Evolutionary conservation across 2,329 filamentous ascomycete genomes (phyloP).

Genomic region (Fusarium sp.): DNA sequence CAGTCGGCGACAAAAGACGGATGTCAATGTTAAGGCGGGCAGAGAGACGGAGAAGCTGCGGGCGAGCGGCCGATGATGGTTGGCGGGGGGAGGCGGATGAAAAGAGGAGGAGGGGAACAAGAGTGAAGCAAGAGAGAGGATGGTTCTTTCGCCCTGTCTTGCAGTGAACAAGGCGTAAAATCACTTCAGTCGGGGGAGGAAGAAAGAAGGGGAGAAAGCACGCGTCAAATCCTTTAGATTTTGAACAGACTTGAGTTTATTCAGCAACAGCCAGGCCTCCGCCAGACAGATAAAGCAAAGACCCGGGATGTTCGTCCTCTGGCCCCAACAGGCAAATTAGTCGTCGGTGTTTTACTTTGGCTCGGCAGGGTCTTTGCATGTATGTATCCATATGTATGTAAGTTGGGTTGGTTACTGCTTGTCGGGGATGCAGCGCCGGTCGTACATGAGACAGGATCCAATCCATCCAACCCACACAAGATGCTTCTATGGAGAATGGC

Average conservation of each 20-base stretch:
- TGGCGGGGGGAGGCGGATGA: neutral
- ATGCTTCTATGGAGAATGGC: neutral
- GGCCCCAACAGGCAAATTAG: slow-evolving; percentile 12
- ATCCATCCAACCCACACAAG: neutral
- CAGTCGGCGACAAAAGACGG: neutral
- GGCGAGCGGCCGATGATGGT: neutral
- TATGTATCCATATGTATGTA: slow-evolving; percentile 1
- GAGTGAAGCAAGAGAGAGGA: neutral
- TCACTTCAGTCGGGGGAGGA: neutral
- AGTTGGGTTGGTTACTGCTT: slow-evolving; percentile 6
- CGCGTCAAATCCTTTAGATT: neutral
- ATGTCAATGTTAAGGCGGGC: slow-evolving; percentile 5
- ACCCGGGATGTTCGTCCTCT: slow-evolving; percentile 6
- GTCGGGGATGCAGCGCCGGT: slow-evolving; percentile 4
- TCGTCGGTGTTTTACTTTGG: slow-evolving; percentile 15
- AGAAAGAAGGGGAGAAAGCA: neutral
- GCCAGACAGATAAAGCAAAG: slow-evolving; percentile 3
- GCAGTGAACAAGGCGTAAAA: neutral
- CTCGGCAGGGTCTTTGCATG: slow-evolving; percentile 22
- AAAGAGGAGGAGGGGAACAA: neutral
- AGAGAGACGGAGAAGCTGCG: slow-evolving; percentile 2
- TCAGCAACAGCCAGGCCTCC: neutral
- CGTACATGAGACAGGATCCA: neutral
- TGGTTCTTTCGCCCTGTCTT: neutral
- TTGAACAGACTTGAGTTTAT: slow-evolving; percentile 7